Base-by-base conservation (phyloP, 2,329 filamentous ascomycete species). In the Colletotrichum gigasporum region DNA sequence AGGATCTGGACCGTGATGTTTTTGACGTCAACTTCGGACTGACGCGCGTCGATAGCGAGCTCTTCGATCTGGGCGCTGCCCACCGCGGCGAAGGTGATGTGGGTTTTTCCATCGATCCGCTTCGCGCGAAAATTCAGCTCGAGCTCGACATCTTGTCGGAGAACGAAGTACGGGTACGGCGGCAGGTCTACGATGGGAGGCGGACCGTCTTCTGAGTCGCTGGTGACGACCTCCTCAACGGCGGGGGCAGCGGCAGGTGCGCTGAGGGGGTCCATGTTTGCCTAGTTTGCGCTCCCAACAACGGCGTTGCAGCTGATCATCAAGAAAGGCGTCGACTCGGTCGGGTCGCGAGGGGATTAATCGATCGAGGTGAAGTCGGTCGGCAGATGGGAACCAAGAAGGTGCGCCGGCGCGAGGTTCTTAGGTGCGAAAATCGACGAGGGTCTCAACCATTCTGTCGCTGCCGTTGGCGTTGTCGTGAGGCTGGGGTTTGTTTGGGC, bases 111-210 rank as follows among this genome's bases (percentile, higher is more conserved):
- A 66, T 87, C 89, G 72, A 98, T 80, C 72, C 84, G 86, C 77
- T 90, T 90, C 56, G 87, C 87, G 68, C 87, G 85, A 75, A 99
- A 96, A 79, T 97, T 92, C 74, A 99, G 84, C 71, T 98, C 94
- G 65, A 99, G 83, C 71, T 94, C 90, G 51, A 99, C 90, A 75
- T 92, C 92, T 79, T 98, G 95, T 78, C 94, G 91, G 57, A 93
- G 85, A 62, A 98, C 80, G 39, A 85, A 81, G 59, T 79, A 82
- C 24, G 80, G 77, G 14, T 78, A 75, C 3, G 80, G 69, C 4
- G 76, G 73, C 8, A 68, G 64, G 64, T 81, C 79, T 51, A 77
- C 68, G 30, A 76, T 68, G 5, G 75, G 75, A 9, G 72, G 71
- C 5, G 77, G 61, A 44, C 72, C 73, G 53, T 77, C 75, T 18